Conservation (phyloP, 192 early-diverging fungal species). For the Coemansia sp. region DNA sequence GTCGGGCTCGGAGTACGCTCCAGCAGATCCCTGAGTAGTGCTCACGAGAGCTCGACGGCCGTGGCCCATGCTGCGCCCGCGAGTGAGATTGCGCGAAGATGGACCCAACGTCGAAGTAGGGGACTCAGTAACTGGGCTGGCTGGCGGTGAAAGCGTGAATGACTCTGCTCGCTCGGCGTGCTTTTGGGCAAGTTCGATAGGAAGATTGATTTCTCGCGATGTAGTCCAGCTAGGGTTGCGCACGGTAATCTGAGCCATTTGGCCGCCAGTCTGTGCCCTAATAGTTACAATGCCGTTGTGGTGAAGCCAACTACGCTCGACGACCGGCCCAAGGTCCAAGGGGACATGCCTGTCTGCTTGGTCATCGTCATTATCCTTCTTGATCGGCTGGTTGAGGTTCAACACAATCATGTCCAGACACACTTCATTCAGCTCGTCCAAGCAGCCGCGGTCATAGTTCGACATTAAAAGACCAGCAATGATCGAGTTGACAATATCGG, state of each 20-base stretch:
- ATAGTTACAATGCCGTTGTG: constrained; percentile 84
- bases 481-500: constrained; percentile 78
- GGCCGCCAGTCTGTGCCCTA: constrained; percentile 59
- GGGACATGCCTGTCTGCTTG: constrained; percentile 46
- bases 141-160: constrained; percentile 8
- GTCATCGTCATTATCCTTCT: constrained; percentile 17
- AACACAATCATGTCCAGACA: constrained; percentile 93
- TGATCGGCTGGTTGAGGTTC: constrained; percentile 55
- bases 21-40: background rate
- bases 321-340: constrained; percentile 50
- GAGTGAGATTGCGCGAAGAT: constrained; percentile 14
- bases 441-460: constrained; percentile 55
- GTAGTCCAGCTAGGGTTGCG: constrained; percentile 79
- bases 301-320: constrained; percentile 75
- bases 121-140: constrained; percentile 39
- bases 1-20: constrained; percentile 10
- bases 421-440: constrained; percentile 87
- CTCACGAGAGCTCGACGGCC: constrained; percentile 29
- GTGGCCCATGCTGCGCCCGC: constrained; percentile 36
- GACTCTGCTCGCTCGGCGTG: constrained; percentile 20
- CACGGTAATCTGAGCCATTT: constrained; percentile 79
- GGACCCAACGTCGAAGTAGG: constrained; percentile 42
- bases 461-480: constrained; percentile 68
- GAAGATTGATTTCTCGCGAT: constrained; percentile 57
- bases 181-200: constrained; percentile 38